Conservation (phyloP, 768 basidiomycete genomes). For the Strobilomyces dryophilus region DNA sequence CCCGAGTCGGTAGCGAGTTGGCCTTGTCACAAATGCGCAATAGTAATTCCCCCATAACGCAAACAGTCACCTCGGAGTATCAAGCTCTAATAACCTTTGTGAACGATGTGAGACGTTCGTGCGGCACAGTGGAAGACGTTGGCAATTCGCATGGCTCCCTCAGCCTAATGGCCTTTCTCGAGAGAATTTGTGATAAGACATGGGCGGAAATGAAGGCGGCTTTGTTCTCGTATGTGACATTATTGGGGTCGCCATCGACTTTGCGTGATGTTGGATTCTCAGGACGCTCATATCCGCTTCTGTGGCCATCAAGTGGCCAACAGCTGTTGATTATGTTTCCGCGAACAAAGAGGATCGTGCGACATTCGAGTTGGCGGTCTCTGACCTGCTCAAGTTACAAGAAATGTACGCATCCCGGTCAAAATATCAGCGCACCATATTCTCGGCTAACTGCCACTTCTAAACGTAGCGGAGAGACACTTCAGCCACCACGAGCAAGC, state of each 20-base stretch:
- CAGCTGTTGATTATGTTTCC: conserved; percentile 58
- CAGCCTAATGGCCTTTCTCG: conserved; percentile 58
- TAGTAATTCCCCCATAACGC: conserved; percentile 37
- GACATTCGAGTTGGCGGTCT: conserved; percentile 73
- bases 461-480: conserved; percentile 46
- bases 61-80: conserved; percentile 51
- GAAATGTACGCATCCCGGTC: conserved; percentile 53
- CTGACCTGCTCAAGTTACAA: conserved; percentile 75
- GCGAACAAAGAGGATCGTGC: conserved; percentile 48
- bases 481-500: conserved; percentile 30
- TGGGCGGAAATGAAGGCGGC: conserved; percentile 72
- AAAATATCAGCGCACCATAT: neutral
- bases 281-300: conserved; percentile 63
- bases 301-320: conserved; percentile 86
- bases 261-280: neutral
- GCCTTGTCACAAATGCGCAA: conserved; percentile 51
- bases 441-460: neutral
- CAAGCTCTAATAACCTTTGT: conserved; percentile 61
- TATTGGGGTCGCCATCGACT: neutral
- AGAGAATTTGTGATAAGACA: conserved; percentile 60
- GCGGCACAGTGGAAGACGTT: conserved; percentile 41
- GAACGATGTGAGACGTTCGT: conserved; percentile 40
- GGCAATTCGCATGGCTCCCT: conserved; percentile 47
- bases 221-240: conserved; percentile 54
- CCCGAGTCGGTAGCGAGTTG: conserved; percentile 43